A percentile compares a stretch with the other conserved stretches of the same genome.
Evolutionary conservation across 2,329 filamentous ascomycete genomes (phyloP).

Genomic region (Exophiala calicioides): DNA sequence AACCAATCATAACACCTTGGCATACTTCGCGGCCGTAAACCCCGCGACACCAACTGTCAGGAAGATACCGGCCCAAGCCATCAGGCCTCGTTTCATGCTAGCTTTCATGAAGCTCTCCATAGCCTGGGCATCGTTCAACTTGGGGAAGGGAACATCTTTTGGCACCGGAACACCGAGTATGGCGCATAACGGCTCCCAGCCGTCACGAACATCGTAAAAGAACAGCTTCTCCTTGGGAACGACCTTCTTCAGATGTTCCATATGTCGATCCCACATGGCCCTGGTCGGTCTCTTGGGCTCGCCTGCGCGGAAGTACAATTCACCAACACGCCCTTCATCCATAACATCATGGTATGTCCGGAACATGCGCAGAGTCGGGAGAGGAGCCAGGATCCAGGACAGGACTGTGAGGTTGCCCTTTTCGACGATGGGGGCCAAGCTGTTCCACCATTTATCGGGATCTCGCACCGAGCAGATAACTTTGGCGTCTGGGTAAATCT

Average conservation of each 20-base stretch:
- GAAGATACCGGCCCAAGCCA: slow-evolving; percentile 34
- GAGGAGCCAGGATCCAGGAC: slow-evolving; percentile 29
- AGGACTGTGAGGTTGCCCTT: slow-evolving; percentile 29
- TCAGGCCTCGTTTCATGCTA: slow-evolving; percentile 34
- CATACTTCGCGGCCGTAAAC: slow-evolving; percentile 17
- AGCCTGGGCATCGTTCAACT: slow-evolving; percentile 30
- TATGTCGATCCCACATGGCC: slow-evolving; percentile 30
- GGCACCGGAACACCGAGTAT: slow-evolving; percentile 33
- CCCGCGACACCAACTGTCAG: slow-evolving; percentile 23
- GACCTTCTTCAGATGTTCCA: slow-evolving; percentile 31
- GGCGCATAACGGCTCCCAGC: slow-evolving; percentile 33
- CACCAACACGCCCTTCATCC: slow-evolving; percentile 28
- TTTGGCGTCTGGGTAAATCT: slow-evolving; percentile 52
- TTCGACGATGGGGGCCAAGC: slow-evolving; percentile 32
- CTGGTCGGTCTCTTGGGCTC: slow-evolving; percentile 28
- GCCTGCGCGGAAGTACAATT: slow-evolving; percentile 27
- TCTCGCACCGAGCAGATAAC: slow-evolving; percentile 49
- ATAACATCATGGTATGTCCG: slow-evolving; percentile 30
- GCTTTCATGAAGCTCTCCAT: slow-evolving; percentile 30
- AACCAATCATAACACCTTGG: slow-evolving; percentile 14
- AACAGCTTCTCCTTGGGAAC: slow-evolving; percentile 37
- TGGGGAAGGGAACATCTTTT: slow-evolving; percentile 31
- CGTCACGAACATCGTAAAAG: slow-evolving; percentile 39
- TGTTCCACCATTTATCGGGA: slow-evolving; percentile 44
- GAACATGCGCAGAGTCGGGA: slow-evolving; percentile 29